Conservation (phyloP, 2,329 filamentous ascomycete species). For the Arthrinium phaeospermum region DNA sequence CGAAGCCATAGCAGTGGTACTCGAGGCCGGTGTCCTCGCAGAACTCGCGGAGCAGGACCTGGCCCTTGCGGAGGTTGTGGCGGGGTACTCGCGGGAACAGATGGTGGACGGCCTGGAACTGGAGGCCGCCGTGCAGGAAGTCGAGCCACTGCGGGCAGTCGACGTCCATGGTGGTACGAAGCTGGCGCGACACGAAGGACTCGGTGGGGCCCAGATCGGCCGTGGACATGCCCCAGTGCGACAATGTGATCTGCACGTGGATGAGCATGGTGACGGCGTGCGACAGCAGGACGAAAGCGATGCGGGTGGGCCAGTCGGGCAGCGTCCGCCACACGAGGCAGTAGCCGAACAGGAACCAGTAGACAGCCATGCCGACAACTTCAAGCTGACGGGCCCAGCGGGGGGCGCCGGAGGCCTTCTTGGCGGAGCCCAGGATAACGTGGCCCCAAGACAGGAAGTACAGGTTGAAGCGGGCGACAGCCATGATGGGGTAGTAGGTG, state of each 20-base stretch:
- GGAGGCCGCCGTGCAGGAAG: conserved; percentile 73
- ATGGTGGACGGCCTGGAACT: conserved; percentile 76
- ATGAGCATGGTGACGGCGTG: conserved; percentile 71
- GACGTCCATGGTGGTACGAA: conserved; percentile 76
- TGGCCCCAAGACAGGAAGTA: conserved; percentile 72
- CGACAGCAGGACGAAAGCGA: conserved; percentile 67
- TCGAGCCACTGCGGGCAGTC: conserved; percentile 75
- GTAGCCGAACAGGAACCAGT: conserved; percentile 74
- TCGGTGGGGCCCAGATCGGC: conserved; percentile 67
- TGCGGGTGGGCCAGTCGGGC: conserved; percentile 61
- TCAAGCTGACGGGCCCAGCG: conserved; percentile 74
- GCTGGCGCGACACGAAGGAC: conserved; percentile 71
- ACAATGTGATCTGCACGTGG: conserved; percentile 75
- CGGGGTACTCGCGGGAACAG: conserved; percentile 71
- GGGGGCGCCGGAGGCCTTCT: conserved; percentile 52
- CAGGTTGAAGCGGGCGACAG: conserved; percentile 74
- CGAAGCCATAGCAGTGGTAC: conserved; percentile 66
- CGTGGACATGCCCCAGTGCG: conserved; percentile 75
- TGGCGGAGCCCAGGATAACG: conserved; percentile 48
- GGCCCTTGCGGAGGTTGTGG: conserved; percentile 68
- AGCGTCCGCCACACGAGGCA: conserved; percentile 65
- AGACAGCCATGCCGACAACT: conserved; percentile 65
- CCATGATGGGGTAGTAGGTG: conserved; percentile 72
- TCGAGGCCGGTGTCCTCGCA: conserved; percentile 68
- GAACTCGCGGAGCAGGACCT: conserved; percentile 66